phyloP scores from a whole-genome alignment of 2,329 filamentous ascomycete genomes.

The Colletotrichum somersetense region DNA sequence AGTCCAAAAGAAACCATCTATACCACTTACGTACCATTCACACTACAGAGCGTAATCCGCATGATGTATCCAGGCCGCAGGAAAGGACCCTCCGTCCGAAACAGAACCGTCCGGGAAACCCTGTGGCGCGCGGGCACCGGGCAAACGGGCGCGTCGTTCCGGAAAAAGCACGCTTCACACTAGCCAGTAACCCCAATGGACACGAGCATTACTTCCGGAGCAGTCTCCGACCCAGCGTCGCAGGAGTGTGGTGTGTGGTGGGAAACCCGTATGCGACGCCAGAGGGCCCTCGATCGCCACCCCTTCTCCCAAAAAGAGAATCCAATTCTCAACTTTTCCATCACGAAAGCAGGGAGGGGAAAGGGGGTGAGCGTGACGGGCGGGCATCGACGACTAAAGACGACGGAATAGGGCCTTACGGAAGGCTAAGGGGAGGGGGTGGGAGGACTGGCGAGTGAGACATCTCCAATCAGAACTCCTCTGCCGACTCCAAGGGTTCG shows the following conservation, averaged over 20 bases:
- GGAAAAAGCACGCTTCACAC: background rate
- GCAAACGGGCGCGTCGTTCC: background rate
- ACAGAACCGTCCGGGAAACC: background rate
- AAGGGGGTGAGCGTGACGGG: background rate
- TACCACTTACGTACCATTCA: too few species aligned
- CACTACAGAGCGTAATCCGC: background rate
- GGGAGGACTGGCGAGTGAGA: conserved; percentile 23
- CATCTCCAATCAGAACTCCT: conserved; percentile 22
- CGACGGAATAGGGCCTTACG: background rate
- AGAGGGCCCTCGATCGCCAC: background rate
- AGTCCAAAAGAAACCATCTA: background rate
- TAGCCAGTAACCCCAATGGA: background rate
- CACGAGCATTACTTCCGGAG: background rate
- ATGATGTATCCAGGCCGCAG: background rate
- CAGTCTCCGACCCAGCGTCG: background rate
- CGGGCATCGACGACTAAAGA: background rate
- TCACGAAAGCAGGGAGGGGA: background rate
- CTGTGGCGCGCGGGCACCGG: background rate
- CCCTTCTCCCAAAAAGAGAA: background rate
- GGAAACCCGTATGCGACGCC: background rate
- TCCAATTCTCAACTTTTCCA: conserved; percentile 25
- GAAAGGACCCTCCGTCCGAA: background rate
- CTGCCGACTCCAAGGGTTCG: background rate
- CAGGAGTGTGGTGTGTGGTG: background rate
- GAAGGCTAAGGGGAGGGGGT: background rate